Base-by-base conservation (phyloP, 108 stramenopile genomes). In the Cylindrotheca fusiformis region DNA sequence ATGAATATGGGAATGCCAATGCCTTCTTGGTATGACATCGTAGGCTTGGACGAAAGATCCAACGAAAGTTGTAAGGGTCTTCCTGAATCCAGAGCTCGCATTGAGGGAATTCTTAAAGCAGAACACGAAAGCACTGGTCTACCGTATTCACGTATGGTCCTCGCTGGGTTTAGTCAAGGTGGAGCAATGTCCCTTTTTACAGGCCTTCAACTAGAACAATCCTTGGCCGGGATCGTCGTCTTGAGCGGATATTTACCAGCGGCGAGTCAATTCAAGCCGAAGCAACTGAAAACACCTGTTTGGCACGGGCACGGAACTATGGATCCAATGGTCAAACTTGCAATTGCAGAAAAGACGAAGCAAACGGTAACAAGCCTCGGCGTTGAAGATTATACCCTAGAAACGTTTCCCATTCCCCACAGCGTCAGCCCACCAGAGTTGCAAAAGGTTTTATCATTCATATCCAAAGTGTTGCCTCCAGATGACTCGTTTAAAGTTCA, bases 91-190 rank as follows among this genome's bases (percentile, higher is more conserved):
- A 69, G 64, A 44, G 59, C 55, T 26, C 52, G 63, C 0, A 72
- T 96, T 24, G 50, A 58, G 30, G 26, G 45, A 1, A 76, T 96
- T 36, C 33, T 96, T 18, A 47, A 78, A 52, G 55, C 79, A 28
- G 94, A 98, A 51, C 77, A 91, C 49, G 80, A 77, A 28, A 45
- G 32, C 1, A 65, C 75, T 2, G 91, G 91, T 10, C 62, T 98
- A 14, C 88, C 95, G 0, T 91, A 87, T 65, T 63, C 53, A 47
- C 92, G 95, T 6, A 96, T 98, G 88, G 85, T 93, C 3, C 65
- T 98, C 60, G 92, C 91, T 20, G 97, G 97, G 25, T 98, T 98
- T 67, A 77, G 74, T 12, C 97, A 98, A 72, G 97, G 97, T 5
- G 97, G 93, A 0, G 95, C 95, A 0, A 60, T 98, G 10, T 76